Evolutionary conservation across 305 asterid genomes (phyloP), one percentile per base, ranked within the genome.

Genomic region (Solanum hybrid): DNA sequence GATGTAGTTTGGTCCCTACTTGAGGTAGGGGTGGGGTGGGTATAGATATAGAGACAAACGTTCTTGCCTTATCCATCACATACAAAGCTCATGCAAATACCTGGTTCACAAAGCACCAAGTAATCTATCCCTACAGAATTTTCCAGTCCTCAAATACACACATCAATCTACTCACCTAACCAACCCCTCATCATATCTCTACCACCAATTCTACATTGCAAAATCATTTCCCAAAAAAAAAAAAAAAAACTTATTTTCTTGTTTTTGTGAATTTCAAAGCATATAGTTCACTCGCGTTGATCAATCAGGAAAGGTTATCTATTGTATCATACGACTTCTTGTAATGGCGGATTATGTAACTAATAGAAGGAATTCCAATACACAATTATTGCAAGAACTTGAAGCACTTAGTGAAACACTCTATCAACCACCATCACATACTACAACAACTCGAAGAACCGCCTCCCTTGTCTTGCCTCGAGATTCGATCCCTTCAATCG

Each of bases 401-500:
- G 98, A 97, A 89, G 93, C 93, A 2, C 96, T 97, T 2, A 96
- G 98, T 79, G 95, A 95, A 38, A 70, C 96, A 32, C 91, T 97
- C 61, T 92, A 94, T 92, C 95, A 94, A 31, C 88, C 76, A 57
- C 87, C 86, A 78, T 89, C 95, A 32, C 97, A 92, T 87, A 73
- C 93, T 5, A 79, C 93, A 3, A 41, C 93, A 14, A 31, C 94
- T 14, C 93, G 98, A 57, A 89, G 98, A 90, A 94, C 98, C 0
- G 94, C 97, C 72, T 96, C 98, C 41, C 94, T 97, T 6, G 97
- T 68, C 79, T 95, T 97, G 88, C 96, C 98, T 4, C 79, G 99
- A 73, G 85, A 91, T 5, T 92, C 94, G 0, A 9, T 93, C 76
- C 98, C 98, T 10, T 80, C 95, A 0, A 76, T 93, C 89, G 61